Base-by-base conservation (phyloP, 169 alveolate genomes). In the Eimeria sp. region DNA sequence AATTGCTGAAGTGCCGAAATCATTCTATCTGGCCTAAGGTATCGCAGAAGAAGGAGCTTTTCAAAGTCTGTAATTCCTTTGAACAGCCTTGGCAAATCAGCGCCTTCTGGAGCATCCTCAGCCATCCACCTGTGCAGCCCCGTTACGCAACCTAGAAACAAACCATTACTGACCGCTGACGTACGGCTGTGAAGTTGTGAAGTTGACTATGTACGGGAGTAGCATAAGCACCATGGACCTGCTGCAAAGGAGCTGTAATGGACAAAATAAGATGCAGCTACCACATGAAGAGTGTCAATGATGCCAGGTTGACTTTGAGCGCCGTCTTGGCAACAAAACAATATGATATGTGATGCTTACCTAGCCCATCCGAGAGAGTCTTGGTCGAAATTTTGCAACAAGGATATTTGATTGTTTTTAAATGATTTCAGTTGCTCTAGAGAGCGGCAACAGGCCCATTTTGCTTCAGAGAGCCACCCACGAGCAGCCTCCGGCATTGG, bases 21-120 rank as follows among this genome's bases (percentile, higher is more conserved):
- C 78, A 99, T 96, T 95, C 99, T 98, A 96, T 99, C 99, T 89
- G 99, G 99, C 85, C 99, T 98, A 97, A 99, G 97, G 30, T 99
- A 99, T 95, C 99, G 98, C 76, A 99, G 97, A 40, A 99, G 98
- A 85, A 99, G 97, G 85, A 99, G 97, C 96, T 99, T 98, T 60
- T 99, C 99, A 98, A 99, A 99, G 83, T 97, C 98, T 33, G 98
- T 97, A 64, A 99, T 83, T 85, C 98, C 99, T 89, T 99, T 98
- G 96, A 98, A 98, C 71, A 98, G 95, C 85, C 99, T 97, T 33
- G 99, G 99, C 85, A 99, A 96, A 80, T 99, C 99, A 49, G 99
- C 99, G 52, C 95, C 97, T 98, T 99, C 99, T 49, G 99, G 99
- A 96, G 98, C 98, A 97, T 98, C 99, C 95, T 99, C 99, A 74